These are phyloP conservation scores for Hemileia vastatrix DNA, from an alignment of 1,284 basidiomycete genomes.

Conservation along the genomic window DNA sequence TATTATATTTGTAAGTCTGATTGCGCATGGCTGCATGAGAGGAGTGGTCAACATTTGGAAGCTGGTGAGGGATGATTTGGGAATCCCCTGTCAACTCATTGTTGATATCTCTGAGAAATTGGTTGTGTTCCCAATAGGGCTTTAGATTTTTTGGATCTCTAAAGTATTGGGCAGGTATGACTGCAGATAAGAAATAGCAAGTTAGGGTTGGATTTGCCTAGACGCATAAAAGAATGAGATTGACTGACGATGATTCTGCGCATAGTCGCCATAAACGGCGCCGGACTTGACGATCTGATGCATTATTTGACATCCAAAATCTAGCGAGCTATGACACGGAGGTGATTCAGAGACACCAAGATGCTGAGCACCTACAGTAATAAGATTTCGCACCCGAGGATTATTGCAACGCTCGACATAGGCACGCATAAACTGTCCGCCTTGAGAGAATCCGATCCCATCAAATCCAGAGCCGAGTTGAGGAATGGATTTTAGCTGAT, in stretches of 20 bases:
- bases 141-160: conserved; percentile 36
- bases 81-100: conserved; percentile 14
- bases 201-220: neutral
- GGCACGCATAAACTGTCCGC: conserved; percentile 36
- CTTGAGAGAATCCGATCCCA: conserved; percentile 43
- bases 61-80: neutral
- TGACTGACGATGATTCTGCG: conserved; percentile 9
- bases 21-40: conserved; percentile 25
- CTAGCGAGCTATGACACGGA: conserved; percentile 30
- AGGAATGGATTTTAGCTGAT: conserved; percentile 32
- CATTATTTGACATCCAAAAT: conserved; percentile 36
- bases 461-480: conserved; percentile 40
- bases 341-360: conserved; percentile 33
- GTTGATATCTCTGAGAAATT: conserved; percentile 42
- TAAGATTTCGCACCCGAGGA: conserved; percentile 41
- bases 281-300: conserved; percentile 8
- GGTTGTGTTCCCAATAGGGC: conserved; percentile 38
- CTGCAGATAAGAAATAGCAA: neutral
- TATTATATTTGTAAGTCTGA: conserved; percentile 35
- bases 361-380: conserved; percentile 42
- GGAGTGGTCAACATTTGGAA: neutral
- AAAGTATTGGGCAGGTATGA: conserved; percentile 38
- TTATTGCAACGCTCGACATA: conserved; percentile 42
- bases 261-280: conserved; percentile 17
- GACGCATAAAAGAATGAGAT: neutral